Evolutionary conservation across 2,329 filamentous ascomycete genomes (phyloP), one percentile per base, ranked within the genome.

Genomic region (Mariannaea elegans): DNA sequence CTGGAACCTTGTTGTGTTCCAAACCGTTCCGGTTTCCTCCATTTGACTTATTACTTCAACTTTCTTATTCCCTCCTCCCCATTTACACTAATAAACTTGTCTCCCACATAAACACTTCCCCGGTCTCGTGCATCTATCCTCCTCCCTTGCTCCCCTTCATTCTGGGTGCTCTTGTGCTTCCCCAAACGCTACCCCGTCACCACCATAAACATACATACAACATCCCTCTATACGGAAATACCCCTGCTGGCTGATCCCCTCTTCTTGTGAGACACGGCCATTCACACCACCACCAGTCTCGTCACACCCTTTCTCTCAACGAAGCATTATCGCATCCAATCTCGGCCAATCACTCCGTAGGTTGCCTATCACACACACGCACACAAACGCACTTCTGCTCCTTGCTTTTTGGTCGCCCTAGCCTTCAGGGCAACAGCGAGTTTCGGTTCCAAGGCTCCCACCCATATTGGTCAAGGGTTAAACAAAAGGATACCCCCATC

Each of bases 11-110:
- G 47, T 41, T 58, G 34, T 27, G n/a, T 41, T 51, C 18, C 38
- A 18, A 45, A 34, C 55, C 21, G 47, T 46, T 36, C 54, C 46
- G 38, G 41, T 56, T 42, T 50, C 54, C 54, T 44, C 54, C 54
- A 45, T 50, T 56, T 39, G 21, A 38, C 29, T 41, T 46, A 16
- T 14, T 46, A 42, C 42, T 56, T 29, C 46, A 46, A 39, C 39
- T 19, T 39, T 45, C 29, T 42, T 27, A 27, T 27, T 9, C 45
- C 52, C 44, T 24, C 21, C 36, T 44, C 46, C 9, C 16, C 18
- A 18, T 31, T 31, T 34, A 47, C 27, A 32, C 27, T 38, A 34
- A 38, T 50, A 38, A 44, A 27, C 42, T 39, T 36, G 42, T 36
- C 47, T 38, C 23, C 38, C 13, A 7, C 34, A 14, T 36, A 5